Evolutionary conservation across 305 asterid species (phyloP), one percentile per base, ranked within the genome.

Genomic region (Fraxinus angustifolia): DNA sequence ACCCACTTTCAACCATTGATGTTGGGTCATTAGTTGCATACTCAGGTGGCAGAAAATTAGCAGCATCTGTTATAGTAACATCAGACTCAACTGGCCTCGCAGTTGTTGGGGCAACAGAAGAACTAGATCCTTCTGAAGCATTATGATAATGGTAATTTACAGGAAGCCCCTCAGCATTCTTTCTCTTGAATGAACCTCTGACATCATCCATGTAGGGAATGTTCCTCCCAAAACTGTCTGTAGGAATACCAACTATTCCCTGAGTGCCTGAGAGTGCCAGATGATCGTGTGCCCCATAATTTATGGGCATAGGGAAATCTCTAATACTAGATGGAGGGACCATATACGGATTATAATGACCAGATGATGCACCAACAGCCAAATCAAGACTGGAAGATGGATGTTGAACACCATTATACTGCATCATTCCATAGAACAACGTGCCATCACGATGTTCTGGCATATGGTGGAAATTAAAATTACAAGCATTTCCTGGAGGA

Each of bases 401-500:
- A 83, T 86, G 89, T 36, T 76, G 90, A 56, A 86, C 58, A 36
- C 87, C 84, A 8, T 84, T 90, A 79, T 87, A 81, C 75, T 84
- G 94, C 31, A 88, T 89, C 80, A 87, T 75, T 75, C 94, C 93
- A 72, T 90, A 90, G 85, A 86, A 84, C 77, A 93, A 82, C 73
- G 91, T 73, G 26, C 83, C 86, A 82, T 84, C 93, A 50, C 77
- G 94, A 81, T 85, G 92, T 75, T 92, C 92, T 4, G 88, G 94
- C 82, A 82, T 80, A 80, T 78, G 94, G 85, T 86, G 93, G 85
- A 86, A 82, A 85, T 85, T 87, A 83, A 85, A 90, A 76, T 85
- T 91, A 76, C 84, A 82, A 36, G 81, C 85, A 85, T 86, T 90
- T 80, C 86, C 86, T 2, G 88, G 89, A 78, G 88, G 58, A 31